A percentile compares a stretch with the other conserved stretches of the same genome.
phyloP scores from a whole-genome alignment of 1,284 basidiomycete species.

The Irpex rosettiformis region DNA sequence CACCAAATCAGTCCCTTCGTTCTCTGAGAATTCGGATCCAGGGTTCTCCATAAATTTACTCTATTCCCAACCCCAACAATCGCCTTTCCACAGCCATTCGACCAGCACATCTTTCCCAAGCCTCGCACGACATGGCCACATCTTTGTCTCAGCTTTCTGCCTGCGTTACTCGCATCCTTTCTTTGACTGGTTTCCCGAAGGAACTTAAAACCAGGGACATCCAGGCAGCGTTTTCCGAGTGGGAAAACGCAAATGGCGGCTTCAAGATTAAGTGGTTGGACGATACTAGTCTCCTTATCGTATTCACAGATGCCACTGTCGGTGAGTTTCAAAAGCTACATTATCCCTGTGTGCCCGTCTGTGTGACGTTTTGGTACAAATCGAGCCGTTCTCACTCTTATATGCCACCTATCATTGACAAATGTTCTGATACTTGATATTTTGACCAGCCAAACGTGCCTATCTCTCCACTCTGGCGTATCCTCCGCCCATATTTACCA shows the following conservation, averaged over 20 bases:
- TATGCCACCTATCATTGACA: constrained; percentile 4
- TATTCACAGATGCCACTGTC: constrained; percentile 83
- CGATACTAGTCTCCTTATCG: constrained; percentile 92
- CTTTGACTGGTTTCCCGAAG: constrained; percentile 87
- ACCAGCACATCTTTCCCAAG: constrained; percentile 14
- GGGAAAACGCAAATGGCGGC: constrained; percentile 83
- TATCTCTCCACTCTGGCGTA: constrained; percentile 86
- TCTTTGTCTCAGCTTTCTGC: constrained; percentile 82
- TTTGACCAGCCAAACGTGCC: constrained; percentile 78
- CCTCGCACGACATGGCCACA: constrained; percentile 36
- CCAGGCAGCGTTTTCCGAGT: constrained; percentile 86
- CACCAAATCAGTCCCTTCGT: constrained; percentile 30
- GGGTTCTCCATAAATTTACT: constrained; percentile 10
- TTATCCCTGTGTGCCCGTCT: background rate
- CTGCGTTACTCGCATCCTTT: constrained; percentile 93
- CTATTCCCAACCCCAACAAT: constrained; percentile 3
- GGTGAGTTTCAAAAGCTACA: constrained; percentile 49
- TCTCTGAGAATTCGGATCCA: constrained; percentile 11
- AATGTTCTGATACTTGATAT: background rate
- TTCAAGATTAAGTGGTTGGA: constrained; percentile 99
- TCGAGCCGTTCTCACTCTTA: background rate
- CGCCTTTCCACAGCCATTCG: constrained; percentile 14
- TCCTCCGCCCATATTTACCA: constrained; percentile 70
- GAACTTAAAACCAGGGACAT: constrained; percentile 98
- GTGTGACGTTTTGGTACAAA: constrained; percentile 1